A percentile compares a stretch with the other conserved stretches of the same genome.
These are phyloP conservation scores for Biscogniauxia marginata DNA, from an alignment of 2,329 filamentous ascomycete genomes.

Conservation along the genomic window DNA sequence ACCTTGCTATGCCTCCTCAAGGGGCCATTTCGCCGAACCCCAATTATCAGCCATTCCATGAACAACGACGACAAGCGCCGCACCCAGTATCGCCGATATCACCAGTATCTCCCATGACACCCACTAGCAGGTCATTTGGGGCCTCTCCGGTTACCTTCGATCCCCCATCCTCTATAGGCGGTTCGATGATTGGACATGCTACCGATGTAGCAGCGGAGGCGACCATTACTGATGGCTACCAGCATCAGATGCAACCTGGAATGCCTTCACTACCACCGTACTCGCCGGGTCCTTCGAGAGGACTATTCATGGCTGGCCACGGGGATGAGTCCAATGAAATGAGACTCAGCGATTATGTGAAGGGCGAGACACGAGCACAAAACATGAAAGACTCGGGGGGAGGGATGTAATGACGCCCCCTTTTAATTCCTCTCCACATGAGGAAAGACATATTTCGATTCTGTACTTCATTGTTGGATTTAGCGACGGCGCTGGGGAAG, in stretches of 20 bases:
- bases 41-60: constrained; percentile 1
- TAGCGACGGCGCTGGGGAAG: not conserved
- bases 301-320: constrained; percentile 34
- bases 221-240: constrained; percentile 32
- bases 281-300: constrained; percentile 26
- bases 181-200: constrained; percentile 14
- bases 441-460: not conserved
- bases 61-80: constrained; percentile 3
- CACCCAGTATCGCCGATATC: constrained; percentile 18
- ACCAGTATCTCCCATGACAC: constrained; percentile 22
- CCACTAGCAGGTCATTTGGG: constrained; percentile 10
- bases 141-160: constrained; percentile 8
- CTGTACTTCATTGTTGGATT: not conserved
- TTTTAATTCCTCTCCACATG: not conserved
- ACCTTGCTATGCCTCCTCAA: constrained; percentile 7
- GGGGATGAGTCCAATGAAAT: constrained; percentile 36
- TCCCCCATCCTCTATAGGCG: constrained; percentile 13
- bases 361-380: constrained; percentile 37
- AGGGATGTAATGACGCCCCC: not conserved
- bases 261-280: constrained; percentile 33
- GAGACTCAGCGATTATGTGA: constrained; percentile 38
- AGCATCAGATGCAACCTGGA: constrained; percentile 14
- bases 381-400: constrained; percentile 33
- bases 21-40: constrained; percentile 2
- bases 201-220: constrained; percentile 27